Evolutionary conservation across 2,329 filamentous ascomycete species (phyloP).

Genomic region (Nothophaeocryptopus gaeumannii): DNA sequence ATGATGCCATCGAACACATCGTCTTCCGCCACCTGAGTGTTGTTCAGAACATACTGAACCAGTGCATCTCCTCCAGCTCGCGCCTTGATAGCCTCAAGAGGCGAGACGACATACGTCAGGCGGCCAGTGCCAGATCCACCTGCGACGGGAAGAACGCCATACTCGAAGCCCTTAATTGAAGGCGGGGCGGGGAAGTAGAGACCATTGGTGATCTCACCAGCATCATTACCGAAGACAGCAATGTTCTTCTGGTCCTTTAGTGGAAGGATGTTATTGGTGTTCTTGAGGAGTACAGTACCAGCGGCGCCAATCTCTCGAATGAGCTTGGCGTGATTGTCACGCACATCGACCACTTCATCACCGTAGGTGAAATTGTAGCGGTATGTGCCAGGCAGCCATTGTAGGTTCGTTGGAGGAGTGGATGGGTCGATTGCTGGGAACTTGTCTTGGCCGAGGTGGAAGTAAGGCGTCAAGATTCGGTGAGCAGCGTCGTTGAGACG

Average conservation of each 20-base stretch:
- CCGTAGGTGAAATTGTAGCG: slow-evolving; percentile 37
- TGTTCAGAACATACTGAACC: slow-evolving; percentile 48
- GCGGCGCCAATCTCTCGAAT: slow-evolving; percentile 44
- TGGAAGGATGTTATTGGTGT: slow-evolving; percentile 50
- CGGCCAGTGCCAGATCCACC: slow-evolving; percentile 44
- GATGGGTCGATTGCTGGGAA: slow-evolving; percentile 46
- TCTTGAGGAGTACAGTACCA: slow-evolving; percentile 50
- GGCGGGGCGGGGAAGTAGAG: slow-evolving; percentile 35
- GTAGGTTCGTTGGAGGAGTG: slow-evolving; percentile 39
- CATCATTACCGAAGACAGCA: slow-evolving; percentile 51
- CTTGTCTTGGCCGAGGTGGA: slow-evolving; percentile 57
- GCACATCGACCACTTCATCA: slow-evolving; percentile 37
- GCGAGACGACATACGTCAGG: slow-evolving; percentile 40
- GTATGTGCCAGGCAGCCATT: slow-evolving; percentile 46
- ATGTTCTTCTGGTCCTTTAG: slow-evolving; percentile 52
- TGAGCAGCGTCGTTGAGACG: slow-evolving; percentile 60
- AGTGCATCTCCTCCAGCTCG: slow-evolving; percentile 35
- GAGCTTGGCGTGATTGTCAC: slow-evolving; percentile 35
- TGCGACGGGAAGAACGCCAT: slow-evolving; percentile 46
- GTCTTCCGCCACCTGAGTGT: slow-evolving; percentile 32
- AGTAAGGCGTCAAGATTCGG: slow-evolving; percentile 51
- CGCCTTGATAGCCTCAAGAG: slow-evolving; percentile 43
- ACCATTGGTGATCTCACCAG: slow-evolving; percentile 50
- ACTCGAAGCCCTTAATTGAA: slow-evolving; percentile 34
- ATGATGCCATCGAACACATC: slow-evolving; percentile 32